These are phyloP conservation scores for Chaetomiaceae sp. DNA, from an alignment of 2,329 filamentous ascomycete species.

Conservation along the genomic window DNA sequence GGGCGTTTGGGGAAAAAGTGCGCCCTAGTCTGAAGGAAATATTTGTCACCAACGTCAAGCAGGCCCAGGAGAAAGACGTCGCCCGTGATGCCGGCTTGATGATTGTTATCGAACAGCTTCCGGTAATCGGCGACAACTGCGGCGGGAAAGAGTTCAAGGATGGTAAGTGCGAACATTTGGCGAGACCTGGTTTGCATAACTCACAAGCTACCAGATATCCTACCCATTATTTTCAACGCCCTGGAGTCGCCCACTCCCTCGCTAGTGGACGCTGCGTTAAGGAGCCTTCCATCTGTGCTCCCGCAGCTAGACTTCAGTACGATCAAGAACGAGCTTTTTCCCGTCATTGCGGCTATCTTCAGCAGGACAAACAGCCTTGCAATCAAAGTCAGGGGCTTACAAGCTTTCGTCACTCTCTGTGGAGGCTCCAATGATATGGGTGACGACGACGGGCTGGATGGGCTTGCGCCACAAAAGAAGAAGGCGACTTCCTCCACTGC, in stretches of 20 bases:
- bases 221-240: slow-evolving; percentile 77
- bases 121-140: slow-evolving; percentile 69
- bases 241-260: slow-evolving; percentile 86
- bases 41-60: slow-evolving; percentile 59
- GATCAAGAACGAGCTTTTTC: slow-evolving; percentile 94
- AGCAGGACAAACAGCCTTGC: slow-evolving; percentile 87
- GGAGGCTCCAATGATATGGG: slow-evolving; percentile 58
- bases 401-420: slow-evolving; percentile 85
- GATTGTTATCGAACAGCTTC: slow-evolving; percentile 80
- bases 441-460: slow-evolving; percentile 68
- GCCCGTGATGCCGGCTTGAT: slow-evolving; percentile 84
- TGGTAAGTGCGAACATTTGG: slow-evolving; percentile 43
- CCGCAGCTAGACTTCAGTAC: slow-evolving; percentile 92
- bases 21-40: slow-evolving; percentile 79
- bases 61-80: slow-evolving; percentile 66
- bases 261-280: slow-evolving; percentile 77
- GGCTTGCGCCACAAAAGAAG: slow-evolving; percentile 53
- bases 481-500: slow-evolving; percentile 66
- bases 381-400: slow-evolving; percentile 88
- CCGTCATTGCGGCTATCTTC: slow-evolving; percentile 83
- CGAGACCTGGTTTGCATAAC: background rate
- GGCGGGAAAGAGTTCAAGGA: slow-evolving; percentile 93
- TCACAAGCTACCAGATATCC: slow-evolving; percentile 55
- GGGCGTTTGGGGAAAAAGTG: slow-evolving; percentile 77
- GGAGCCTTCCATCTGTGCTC: slow-evolving; percentile 71